phyloP scores from a whole-genome alignment of 805 yeast genomes.

The Teunomyces funiuensis region DNA sequence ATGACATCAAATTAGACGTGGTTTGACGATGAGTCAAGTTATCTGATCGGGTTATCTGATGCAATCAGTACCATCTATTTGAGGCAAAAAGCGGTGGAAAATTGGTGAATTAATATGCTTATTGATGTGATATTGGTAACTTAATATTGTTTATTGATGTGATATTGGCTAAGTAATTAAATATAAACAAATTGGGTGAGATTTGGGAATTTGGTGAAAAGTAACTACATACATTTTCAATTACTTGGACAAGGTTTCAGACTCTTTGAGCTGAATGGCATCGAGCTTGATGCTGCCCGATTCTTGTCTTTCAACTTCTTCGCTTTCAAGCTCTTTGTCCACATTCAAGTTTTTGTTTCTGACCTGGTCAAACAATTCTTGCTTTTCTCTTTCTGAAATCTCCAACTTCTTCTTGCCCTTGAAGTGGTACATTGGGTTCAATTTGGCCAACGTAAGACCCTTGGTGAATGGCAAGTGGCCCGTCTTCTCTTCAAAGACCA shows the following conservation, averaged over 20 bases:
- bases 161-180: neutral
- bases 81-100: too few relatives aligned
- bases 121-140: too few relatives aligned
- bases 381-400: constrained; percentile 32
- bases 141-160: too few relatives aligned
- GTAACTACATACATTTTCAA: neutral
- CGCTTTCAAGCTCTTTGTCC: neutral
- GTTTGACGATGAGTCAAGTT: neutral
- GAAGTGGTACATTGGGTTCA: constrained; percentile 37
- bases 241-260: constrained; percentile 1
- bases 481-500: constrained; percentile 79
- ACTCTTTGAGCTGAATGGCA: constrained; percentile 1
- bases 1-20: neutral
- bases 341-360: constrained; percentile 3
- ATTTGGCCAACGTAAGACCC: constrained; percentile 31
- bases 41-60: constrained; percentile 4
- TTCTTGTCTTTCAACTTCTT: constrained; percentile 3
- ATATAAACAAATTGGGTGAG: neutral
- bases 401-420: constrained; percentile 34
- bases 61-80: neutral
- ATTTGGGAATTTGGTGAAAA: too few relatives aligned
- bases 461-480: constrained; percentile 78
- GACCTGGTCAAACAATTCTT: constrained; percentile 35
- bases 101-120: too few relatives aligned
- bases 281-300: constrained; percentile 4